These are phyloP conservation scores for Boletus vermiculosoides DNA, from an alignment of 768 basidiomycete genomes.

Conservation along the genomic window DNA sequence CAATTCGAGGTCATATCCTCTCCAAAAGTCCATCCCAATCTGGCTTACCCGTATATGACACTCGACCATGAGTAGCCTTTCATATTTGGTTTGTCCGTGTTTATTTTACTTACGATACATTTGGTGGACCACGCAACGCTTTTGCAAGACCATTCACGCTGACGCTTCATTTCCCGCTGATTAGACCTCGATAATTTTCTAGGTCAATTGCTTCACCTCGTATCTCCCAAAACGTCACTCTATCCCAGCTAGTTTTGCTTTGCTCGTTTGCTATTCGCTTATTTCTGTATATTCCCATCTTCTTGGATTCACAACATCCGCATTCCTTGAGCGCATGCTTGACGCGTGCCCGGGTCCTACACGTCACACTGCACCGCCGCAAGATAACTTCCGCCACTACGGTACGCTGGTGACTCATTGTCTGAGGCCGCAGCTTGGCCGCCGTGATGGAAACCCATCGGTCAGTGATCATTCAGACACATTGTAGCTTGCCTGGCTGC, in stretches of 20 bases:
- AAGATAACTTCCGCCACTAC: conserved; percentile 13
- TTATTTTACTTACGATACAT: conserved; percentile 17
- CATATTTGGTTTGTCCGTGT: conserved; percentile 15
- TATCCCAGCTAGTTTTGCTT: conserved; percentile 21
- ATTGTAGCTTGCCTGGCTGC: not conserved
- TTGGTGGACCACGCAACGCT: conserved; percentile 10
- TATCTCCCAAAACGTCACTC: conserved; percentile 9
- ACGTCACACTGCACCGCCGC: conserved; percentile 14
- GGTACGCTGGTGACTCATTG: not conserved
- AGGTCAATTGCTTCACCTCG: conserved; percentile 5
- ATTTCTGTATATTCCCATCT: conserved; percentile 16
- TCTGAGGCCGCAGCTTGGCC: conserved; percentile 1
- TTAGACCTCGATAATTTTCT: conserved; percentile 5
- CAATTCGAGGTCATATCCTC: conserved; percentile 66
- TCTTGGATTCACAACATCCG: conserved; percentile 9
- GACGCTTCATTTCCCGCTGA: conserved; percentile 9
- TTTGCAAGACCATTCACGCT: conserved; percentile 16
- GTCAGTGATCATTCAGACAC: conserved; percentile 3
- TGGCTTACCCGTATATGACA: conserved; percentile 59
- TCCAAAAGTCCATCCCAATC: conserved; percentile 42
- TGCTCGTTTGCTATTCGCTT: conserved; percentile 19
- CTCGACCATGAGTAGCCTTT: conserved; percentile 42
- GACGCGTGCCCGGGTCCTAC: conserved; percentile 18
- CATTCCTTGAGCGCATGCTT: conserved; percentile 18
- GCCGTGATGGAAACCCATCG: not conserved